Percentiles rank a stretch among this genome's conserved stretches.
phyloP scores from a whole-genome alignment of 139 green algal species.

The Zygnema cylindricum region DNA sequence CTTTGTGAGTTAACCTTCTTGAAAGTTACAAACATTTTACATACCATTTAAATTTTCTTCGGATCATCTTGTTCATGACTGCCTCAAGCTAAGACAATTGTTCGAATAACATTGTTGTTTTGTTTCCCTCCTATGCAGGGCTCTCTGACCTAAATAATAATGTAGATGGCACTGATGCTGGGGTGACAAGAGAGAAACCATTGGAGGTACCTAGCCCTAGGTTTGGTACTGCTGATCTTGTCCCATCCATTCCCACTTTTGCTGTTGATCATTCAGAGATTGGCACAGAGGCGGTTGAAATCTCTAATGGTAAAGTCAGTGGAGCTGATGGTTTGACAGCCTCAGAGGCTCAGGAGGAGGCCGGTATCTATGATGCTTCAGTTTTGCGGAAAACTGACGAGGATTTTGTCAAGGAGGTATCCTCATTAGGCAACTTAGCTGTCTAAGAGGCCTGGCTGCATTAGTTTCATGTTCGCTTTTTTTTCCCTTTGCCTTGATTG shows the following conservation, averaged over 20 bases:
- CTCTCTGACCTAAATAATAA: not conserved
- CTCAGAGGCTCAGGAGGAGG: not conserved
- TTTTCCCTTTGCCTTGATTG: too few relatives aligned
- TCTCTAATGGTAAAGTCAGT: not conserved
- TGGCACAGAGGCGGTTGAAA: not conserved
- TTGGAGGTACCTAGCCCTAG: not conserved
- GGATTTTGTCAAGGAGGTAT: not conserved
- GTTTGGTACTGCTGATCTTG: constrained; percentile 15
- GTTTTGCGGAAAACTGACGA: not conserved
- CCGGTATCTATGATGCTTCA: not conserved
- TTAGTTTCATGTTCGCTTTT: too few relatives aligned
- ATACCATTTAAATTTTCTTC: too few relatives aligned
- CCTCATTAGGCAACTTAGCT: too few relatives aligned
- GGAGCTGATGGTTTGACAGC: not conserved
- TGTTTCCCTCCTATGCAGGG: constrained; percentile 9
- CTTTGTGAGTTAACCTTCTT: too few relatives aligned
- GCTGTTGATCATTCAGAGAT: not conserved
- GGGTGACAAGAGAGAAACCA: not conserved
- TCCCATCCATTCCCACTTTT: not conserved
- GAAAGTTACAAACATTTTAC: too few relatives aligned
- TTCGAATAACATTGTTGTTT: too few relatives aligned
- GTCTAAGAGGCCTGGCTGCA: too few relatives aligned
- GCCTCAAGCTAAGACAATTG: too few relatives aligned
- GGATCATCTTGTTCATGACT: too few relatives aligned
- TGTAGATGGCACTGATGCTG: not conserved